Conservation (phyloP, 164 flowering plant genomes). For the Stephania yunnanensis region DNA sequence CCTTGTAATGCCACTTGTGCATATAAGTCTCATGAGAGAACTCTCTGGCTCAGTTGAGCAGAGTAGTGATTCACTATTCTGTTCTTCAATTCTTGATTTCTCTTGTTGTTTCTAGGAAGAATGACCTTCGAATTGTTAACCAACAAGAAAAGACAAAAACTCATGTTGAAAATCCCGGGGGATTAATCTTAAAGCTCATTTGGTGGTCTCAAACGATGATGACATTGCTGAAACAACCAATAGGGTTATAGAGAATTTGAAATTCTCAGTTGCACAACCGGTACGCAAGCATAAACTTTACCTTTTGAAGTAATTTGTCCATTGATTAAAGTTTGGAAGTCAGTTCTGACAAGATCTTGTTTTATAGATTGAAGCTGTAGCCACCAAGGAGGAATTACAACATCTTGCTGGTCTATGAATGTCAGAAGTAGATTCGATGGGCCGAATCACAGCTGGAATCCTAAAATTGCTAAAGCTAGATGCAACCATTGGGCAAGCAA, state of each 20-base stretch:
- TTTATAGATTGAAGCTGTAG: constrained; percentile 78
- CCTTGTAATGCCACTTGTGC: too few relatives aligned
- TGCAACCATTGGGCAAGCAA: constrained; percentile 66
- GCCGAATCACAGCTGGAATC: constrained; percentile 85
- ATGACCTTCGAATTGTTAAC: constrained; percentile 19
- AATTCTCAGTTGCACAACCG: constrained; percentile 80
- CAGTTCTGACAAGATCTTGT: constrained; percentile 6
- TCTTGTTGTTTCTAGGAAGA: constrained; percentile 10
- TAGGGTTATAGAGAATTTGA: constrained; percentile 73
- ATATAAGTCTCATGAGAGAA: too few relatives aligned
- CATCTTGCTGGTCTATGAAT: constrained; percentile 63
- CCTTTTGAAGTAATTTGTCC: neutral
- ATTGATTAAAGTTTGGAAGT: neutral
- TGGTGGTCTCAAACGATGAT: constrained; percentile 41
- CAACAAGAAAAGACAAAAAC: constrained; percentile 33
- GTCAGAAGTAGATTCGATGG: constrained; percentile 91
- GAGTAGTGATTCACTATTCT: too few relatives aligned
- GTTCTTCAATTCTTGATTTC: too few relatives aligned
- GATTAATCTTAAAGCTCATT: constrained; percentile 60
- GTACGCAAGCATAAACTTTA: constrained; percentile 37
- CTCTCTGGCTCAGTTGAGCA: too few relatives aligned
- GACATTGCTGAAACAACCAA: constrained; percentile 36
- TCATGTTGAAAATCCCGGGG: constrained; percentile 36
- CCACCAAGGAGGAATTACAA: constrained; percentile 84
- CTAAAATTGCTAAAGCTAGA: constrained; percentile 79